Evolutionary conservation across 1,284 basidiomycete genomes (phyloP), one percentile per base, ranked within the genome.

Genomic region (Naganishia albida): DNA sequence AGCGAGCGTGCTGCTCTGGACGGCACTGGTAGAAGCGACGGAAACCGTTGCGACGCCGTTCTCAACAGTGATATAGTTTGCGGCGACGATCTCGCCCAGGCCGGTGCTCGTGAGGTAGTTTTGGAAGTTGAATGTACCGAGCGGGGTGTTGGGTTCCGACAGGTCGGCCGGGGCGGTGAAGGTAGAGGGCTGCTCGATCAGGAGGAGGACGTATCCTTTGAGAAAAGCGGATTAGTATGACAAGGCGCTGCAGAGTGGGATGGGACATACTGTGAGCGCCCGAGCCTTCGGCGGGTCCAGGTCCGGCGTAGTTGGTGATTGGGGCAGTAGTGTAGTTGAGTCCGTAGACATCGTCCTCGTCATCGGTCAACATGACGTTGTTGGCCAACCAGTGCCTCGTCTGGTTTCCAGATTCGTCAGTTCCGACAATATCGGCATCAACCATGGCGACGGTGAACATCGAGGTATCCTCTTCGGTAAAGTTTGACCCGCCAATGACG

Each of bases 351-450:
- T 26, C 55, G 34, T 20, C 20, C 60, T 64, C 39, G 16, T 30
- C 55, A 7, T 30, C 38, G 52, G 54, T 63, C 25, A 65, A 34
- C 72, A 81, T 82, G 25, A 84, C 86, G 46, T 83, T 80, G 75
- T 91, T 91, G 69, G 86, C 84, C 55, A 92, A 85, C 89, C 89
- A 92, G 80, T 91, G 90, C 67, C 88, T 84, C 63, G 85, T 88
- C 70, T 77, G 72, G 15, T 65, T 71, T 26, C 39, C 43, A 26
- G 66, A 77, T 68, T 85, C 46, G 28, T 66, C 81, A 42, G 81
- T 74, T 48, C 87, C 87, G 42, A 85, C 84, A 34, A 82, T 72
- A 65, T 83, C 85, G 12, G 87, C 87, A 72, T 90, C 88, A 39
- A 86, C 83, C 84, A 90, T 87, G 40, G 83, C 79, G 60, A 90